Conservation (phyloP, 495 filamentous ascomycete genomes). For the Penicillium riverlandense region DNA sequence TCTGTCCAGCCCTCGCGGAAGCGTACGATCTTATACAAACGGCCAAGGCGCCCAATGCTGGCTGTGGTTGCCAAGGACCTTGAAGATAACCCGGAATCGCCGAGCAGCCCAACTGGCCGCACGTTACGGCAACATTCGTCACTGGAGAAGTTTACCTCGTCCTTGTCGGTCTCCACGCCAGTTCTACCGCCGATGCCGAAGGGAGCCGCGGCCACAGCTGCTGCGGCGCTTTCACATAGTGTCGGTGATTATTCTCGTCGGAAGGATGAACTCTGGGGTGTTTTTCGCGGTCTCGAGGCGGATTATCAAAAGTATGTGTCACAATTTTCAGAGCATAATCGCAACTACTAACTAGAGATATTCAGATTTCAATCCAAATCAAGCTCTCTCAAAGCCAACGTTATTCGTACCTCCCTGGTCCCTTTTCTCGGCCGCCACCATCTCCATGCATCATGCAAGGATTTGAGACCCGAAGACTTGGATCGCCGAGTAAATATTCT, state of each 20-base stretch:
- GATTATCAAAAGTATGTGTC: conserved; percentile 68
- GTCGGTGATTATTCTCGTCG: conserved; percentile 42
- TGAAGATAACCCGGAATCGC: conserved; percentile 32
- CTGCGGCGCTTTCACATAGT: conserved; percentile 29
- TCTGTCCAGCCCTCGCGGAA: conserved; percentile 21
- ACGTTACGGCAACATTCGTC: conserved; percentile 51
- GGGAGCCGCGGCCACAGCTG: conserved; percentile 16
- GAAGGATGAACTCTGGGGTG: conserved; percentile 84
- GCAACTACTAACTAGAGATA: conserved; percentile 8
- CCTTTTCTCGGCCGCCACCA: conserved; percentile 74
- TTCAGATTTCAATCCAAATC: conserved; percentile 65
- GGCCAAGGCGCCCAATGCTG: conserved; percentile 44
- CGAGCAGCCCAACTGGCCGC: conserved; percentile 42
- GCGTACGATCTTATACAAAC: conserved; percentile 35
- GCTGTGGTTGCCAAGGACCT: conserved; percentile 39
- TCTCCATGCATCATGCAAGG: conserved; percentile 60
- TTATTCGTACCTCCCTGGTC: conserved; percentile 71
- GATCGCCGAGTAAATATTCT: conserved; percentile 77
- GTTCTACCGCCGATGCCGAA: conserved; percentile 48
- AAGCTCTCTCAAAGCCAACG: conserved; percentile 68
- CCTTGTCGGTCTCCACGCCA: conserved; percentile 37
- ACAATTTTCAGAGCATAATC: neutral
- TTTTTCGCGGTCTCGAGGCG: conserved; percentile 72
- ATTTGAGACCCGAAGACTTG: conserved; percentile 71
- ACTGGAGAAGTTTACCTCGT: conserved; percentile 47